Evolutionary conservation across 2,329 filamentous ascomycete genomes (phyloP).

Genomic region (Akanthomyces uredinophilus): DNA sequence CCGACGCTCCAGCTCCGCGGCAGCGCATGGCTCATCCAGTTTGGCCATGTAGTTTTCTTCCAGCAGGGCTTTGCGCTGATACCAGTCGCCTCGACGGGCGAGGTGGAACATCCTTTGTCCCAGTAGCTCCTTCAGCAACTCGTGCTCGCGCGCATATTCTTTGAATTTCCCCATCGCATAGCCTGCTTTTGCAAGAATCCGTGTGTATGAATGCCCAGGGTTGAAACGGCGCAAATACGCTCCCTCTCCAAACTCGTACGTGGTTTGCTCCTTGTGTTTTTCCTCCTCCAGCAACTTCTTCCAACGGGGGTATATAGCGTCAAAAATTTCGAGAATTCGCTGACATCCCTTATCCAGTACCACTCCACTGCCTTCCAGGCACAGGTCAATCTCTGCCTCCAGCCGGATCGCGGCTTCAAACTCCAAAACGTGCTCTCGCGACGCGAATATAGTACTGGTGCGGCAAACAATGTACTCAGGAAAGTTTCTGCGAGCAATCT

Average conservation of each 20-base stretch:
- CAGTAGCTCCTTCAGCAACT: conserved; percentile 68
- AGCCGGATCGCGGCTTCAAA: conserved; percentile 83
- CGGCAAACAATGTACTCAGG: conserved; percentile 86
- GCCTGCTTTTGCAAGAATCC: conserved; percentile 84
- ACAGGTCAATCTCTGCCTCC: conserved; percentile 74
- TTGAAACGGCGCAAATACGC: conserved; percentile 86
- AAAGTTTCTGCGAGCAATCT: conserved; percentile 82
- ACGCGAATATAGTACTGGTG: conserved; percentile 81
- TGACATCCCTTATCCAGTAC: conserved; percentile 61
- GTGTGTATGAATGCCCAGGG: conserved; percentile 87
- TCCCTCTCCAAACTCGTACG: conserved; percentile 79
- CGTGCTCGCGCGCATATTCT: conserved; percentile 70
- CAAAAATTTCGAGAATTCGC: conserved; percentile 65
- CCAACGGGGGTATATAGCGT: conserved; percentile 79
- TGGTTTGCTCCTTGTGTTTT: conserved; percentile 66
- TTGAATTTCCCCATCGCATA: conserved; percentile 78
- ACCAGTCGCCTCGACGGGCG: conserved; percentile 83
- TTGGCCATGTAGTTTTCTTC: conserved; percentile 92
- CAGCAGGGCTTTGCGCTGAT: conserved; percentile 86
- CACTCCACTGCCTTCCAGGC: conserved; percentile 74
- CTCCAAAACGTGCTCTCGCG: conserved; percentile 70
- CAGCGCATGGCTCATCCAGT: conserved; percentile 40
- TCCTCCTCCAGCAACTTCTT: conserved; percentile 66
- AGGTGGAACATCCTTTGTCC: conserved; percentile 79
- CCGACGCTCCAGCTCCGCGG: conserved; percentile 43